Base-by-base conservation (phyloP, 2,329 filamentous ascomycete genomes). In the Sporothrix brunneoviolacea region DNA sequence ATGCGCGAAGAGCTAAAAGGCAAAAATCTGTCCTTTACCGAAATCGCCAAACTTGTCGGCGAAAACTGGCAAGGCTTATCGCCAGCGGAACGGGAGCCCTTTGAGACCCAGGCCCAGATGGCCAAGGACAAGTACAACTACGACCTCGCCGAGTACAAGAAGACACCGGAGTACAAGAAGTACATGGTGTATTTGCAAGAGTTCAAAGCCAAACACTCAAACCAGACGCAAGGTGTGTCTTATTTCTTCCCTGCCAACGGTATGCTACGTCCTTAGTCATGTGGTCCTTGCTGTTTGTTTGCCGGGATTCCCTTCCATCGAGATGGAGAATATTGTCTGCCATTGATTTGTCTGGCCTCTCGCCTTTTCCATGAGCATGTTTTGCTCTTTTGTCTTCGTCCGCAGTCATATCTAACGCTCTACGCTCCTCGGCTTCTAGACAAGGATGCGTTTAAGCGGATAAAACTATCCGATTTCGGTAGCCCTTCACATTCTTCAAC, bases 41-140 rank as follows among this genome's bases (percentile, higher is more conserved):
- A 91, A 60, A 90, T 91, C 55, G 87, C 87, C 10, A 91, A 91
- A 61, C 70, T 89, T 1, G 87, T 91, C 1, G 87, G 87, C 7
- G 86, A 91, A 61, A 80, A 86, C 61, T 91, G 87, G 87, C 87
- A 91, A 62, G 83, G 80, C 47, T 68, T 91, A 8, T 72, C 79
- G 2, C 73, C 80, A 1, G 66, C 71, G 1, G 82, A 87, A 57
- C 86, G 87, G 60, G 86, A 89, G 61, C 74, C 76, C 0, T 91
- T 79, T 58, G 87, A 91, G 64, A 77, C 76, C 35, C 81, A 86
- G 61, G 86, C 87, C 21, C 82, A 83, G 53, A 67, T 75, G 15
- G 83, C 84, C 22, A 91, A 91, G 66, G 86, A 91, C 57, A 84
- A 76, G 57, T 91, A 89, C 62, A 85, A 86, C 57, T 72, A 76